Evolutionary conservation across 257 asterid species (phyloP).

Genomic region (Eustoma russellianum): DNA sequence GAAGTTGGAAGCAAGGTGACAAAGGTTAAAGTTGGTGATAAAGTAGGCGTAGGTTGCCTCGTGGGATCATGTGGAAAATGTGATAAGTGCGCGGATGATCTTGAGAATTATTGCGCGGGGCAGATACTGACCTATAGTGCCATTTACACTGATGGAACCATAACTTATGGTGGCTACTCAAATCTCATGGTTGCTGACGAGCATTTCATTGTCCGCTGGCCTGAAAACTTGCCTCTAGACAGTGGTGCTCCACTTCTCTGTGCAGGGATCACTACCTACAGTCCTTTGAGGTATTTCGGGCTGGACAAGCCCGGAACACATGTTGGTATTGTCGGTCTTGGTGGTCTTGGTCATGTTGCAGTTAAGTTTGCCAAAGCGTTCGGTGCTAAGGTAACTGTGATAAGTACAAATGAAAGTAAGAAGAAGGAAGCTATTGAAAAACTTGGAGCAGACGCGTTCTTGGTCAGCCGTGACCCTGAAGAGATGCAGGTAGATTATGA

Average conservation of each 20-base stretch:
- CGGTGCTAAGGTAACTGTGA: not conserved
- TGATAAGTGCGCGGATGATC: constrained; percentile 24
- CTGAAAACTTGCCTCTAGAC: not conserved
- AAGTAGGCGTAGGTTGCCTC: constrained; percentile 36
- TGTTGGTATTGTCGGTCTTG: not conserved
- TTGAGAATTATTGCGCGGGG: constrained; percentile 39
- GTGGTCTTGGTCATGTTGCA: not conserved
- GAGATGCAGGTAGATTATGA: not conserved
- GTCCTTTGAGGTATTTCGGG: not conserved
- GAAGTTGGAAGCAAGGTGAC: constrained; percentile 33
- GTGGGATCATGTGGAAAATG: constrained; percentile 38
- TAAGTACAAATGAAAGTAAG: not conserved
- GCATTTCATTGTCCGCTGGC: not conserved
- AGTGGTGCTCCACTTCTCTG: not conserved
- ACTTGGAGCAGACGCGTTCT: not conserved
- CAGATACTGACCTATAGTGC: constrained; percentile 21
- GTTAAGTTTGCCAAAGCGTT: not conserved
- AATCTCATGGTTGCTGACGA: not conserved
- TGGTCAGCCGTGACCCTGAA: constrained; percentile 4
- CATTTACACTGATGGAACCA: not conserved
- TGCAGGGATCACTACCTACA: not conserved
- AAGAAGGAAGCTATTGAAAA: not conserved
- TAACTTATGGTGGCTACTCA: not conserved
- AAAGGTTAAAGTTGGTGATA: constrained; percentile 32
- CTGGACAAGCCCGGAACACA: not conserved